These are phyloP conservation scores for Auriscalpium vulgare DNA, from an alignment of 768 basidiomycete species.

Conservation along the genomic window DNA sequence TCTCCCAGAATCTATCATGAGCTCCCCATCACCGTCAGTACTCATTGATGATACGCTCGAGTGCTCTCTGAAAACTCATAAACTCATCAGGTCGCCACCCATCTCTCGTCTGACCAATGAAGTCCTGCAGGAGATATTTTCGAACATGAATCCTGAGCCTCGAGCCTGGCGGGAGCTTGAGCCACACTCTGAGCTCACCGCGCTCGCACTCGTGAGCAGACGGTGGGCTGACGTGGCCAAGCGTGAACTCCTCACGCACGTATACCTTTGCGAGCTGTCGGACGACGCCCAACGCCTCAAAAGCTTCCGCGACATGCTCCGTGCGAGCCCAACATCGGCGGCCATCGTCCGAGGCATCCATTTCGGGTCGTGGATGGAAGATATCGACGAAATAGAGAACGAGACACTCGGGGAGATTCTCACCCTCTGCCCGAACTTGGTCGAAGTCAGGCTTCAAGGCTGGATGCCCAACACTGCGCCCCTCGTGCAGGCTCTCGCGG, in stretches of 20 bases:
- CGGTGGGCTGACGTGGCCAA: neutral
- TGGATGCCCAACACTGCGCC: too few species aligned
- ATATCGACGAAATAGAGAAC: neutral
- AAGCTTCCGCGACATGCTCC: neutral
- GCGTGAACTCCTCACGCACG: neutral
- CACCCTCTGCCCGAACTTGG: neutral
- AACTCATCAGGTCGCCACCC: neutral
- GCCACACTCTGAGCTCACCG: neutral
- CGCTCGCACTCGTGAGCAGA: neutral
- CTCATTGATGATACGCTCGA: too few species aligned
- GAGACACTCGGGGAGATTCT: neutral
- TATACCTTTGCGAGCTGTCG: neutral
- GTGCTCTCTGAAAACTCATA: too few species aligned
- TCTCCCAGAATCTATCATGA: too few species aligned
- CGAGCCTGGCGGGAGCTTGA: neutral
- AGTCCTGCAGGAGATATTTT: neutral
- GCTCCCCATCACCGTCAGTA: too few species aligned
- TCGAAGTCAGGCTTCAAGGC: neutral
- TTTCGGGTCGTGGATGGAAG: neutral
- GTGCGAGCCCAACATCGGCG: neutral
- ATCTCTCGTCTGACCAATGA: neutral
- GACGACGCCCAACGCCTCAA: neutral
- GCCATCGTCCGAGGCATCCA: neutral
- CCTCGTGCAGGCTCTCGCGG: too few species aligned
- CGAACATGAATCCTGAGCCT: neutral